Conservation (phyloP, 192 early-diverging fungal genomes). For the Thoreauomyces humboldtii region DNA sequence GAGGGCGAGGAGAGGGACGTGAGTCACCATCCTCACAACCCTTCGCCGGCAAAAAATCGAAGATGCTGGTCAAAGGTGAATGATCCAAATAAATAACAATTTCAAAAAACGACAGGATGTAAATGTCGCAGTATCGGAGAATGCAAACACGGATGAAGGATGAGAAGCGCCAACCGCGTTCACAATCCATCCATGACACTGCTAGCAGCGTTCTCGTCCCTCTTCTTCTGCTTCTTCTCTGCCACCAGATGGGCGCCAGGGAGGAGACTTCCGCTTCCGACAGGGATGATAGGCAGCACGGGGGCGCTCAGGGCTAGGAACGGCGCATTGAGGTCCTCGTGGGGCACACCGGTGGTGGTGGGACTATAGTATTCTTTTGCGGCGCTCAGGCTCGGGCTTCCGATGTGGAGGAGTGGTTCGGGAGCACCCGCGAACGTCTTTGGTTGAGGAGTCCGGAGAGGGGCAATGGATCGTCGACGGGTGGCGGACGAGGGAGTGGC, state of each 20-base stretch:
- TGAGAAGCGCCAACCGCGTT: background rate
- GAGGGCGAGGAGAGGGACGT: too few species aligned
- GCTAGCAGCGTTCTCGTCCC: background rate
- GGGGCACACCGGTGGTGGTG: background rate
- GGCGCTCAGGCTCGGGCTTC: background rate
- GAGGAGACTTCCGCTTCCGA: background rate
- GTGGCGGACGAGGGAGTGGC: background rate
- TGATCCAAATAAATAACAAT: too few species aligned
- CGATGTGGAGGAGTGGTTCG: slow-evolving; percentile 8
- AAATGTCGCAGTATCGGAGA: too few species aligned
- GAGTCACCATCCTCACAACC: too few species aligned
- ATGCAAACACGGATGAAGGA: too few species aligned
- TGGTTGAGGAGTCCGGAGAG: background rate
- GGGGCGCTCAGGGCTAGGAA: slow-evolving; percentile 15
- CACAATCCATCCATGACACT: background rate
- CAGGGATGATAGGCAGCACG: slow-evolving; percentile 26
- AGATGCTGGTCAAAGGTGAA: too few species aligned
- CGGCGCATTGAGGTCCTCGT: slow-evolving; percentile 17
- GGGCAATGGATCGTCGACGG: background rate
- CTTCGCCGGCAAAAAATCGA: too few species aligned
- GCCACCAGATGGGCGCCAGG: slow-evolving; percentile 27
- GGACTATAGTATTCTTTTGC: background rate
- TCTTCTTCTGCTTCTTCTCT: slow-evolving; percentile 18
- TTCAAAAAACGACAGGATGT: too few species aligned
- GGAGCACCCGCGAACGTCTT: slow-evolving; percentile 2